phyloP scores from a whole-genome alignment of 106 monocot species.

The Apostasia shenzhenica region DNA sequence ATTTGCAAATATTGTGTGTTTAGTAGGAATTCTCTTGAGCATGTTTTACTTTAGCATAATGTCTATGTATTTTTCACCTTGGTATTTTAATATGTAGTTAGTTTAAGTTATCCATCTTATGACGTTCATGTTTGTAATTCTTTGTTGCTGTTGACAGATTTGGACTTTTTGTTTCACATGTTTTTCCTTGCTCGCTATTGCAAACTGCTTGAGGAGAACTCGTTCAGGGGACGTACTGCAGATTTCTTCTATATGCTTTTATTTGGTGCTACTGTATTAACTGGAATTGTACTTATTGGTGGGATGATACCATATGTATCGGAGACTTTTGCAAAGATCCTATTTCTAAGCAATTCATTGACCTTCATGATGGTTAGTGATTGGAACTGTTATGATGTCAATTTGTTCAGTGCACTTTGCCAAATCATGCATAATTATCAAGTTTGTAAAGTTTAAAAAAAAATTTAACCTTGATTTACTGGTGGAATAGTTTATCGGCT shows the following conservation, averaged over 20 bases:
- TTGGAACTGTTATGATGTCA: not conserved
- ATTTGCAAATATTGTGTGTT: too few species aligned
- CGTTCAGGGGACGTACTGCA: slow-evolving; percentile 91
- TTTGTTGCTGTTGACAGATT: slow-evolving; percentile 43
- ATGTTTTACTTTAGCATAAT: too few species aligned
- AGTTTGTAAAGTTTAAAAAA: not conserved
- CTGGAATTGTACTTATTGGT: slow-evolving; percentile 79
- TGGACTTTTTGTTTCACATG: slow-evolving; percentile 99
- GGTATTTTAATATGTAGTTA: too few species aligned
- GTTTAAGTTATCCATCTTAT: too few species aligned
- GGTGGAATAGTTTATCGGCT: too few species aligned
- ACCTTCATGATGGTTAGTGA: slow-evolving; percentile 98
- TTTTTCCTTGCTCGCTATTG: slow-evolving; percentile 98
- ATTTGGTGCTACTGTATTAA: slow-evolving; percentile 88
- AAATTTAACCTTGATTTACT: not conserved
- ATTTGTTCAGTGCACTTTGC: not conserved
- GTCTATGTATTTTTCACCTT: too few species aligned
- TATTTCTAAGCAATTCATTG: slow-evolving; percentile 95
- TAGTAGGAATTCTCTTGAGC: too few species aligned
- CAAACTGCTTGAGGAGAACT: slow-evolving; percentile 98
- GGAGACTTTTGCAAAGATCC: slow-evolving; percentile 72
- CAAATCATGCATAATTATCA: not conserved
- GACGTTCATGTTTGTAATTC: too few species aligned
- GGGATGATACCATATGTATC: slow-evolving; percentile 93
- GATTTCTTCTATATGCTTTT: slow-evolving; percentile 99